Evolutionary conservation across 129 eudicot species (phyloP).

Genomic region (Arctium lappa): DNA sequence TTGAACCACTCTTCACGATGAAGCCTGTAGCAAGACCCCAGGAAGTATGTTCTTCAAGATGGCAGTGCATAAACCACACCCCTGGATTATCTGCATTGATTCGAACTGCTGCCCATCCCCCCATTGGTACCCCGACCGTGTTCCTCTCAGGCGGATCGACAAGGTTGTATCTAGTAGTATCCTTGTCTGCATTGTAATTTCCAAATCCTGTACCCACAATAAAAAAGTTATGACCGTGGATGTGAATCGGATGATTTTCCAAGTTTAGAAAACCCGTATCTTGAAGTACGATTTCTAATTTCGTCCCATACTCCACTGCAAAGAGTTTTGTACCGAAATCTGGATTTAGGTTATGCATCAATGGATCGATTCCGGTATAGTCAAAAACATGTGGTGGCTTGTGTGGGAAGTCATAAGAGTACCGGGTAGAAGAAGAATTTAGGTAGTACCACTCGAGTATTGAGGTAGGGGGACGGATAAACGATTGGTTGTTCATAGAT

Average conservation of each 20-base stretch:
- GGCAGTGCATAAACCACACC: constrained; percentile 85
- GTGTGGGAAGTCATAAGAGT: constrained; percentile 43
- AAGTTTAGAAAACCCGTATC: constrained; percentile 64
- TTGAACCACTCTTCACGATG: constrained; percentile 47
- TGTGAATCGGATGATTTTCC: constrained; percentile 80
- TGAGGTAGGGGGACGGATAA: constrained; percentile 53
- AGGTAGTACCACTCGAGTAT: constrained; percentile 57
- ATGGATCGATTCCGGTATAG: constrained; percentile 62
- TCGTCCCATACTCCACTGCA: constrained; percentile 57
- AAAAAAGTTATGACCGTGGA: constrained; percentile 81
- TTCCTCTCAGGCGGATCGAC: constrained; percentile 87
- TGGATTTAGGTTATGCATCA: constrained; percentile 57
- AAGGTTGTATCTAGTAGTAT: constrained; percentile 47
- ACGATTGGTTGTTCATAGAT: constrained; percentile 82
- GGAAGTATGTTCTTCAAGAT: constrained; percentile 74
- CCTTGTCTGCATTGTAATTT: constrained; percentile 46
- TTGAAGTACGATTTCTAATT: constrained; percentile 64
- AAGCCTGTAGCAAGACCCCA: constrained; percentile 84
- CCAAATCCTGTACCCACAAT: constrained; percentile 73
- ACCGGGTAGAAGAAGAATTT: constrained; percentile 10
- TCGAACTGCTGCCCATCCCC: constrained; percentile 82
- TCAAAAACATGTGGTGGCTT: constrained; percentile 58
- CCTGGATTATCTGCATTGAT: constrained; percentile 74
- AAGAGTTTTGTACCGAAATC: constrained; percentile 56
- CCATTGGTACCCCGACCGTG: constrained; percentile 77